phyloP scores from a whole-genome alignment of 2,329 filamentous ascomycete species.

The Periconia sp. region DNA sequence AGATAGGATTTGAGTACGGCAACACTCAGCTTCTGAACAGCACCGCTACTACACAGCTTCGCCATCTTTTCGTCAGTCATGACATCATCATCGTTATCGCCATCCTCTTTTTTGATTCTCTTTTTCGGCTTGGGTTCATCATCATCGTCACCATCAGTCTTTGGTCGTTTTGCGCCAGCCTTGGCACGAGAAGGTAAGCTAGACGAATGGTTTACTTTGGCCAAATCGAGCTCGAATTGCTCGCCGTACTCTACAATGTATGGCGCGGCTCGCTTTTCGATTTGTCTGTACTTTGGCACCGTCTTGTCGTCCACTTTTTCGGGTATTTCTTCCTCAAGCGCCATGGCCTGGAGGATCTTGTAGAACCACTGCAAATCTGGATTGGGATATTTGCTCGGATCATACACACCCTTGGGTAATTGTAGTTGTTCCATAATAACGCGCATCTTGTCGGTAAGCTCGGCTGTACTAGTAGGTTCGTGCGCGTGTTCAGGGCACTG shows the following conservation, averaged over 20 bases:
- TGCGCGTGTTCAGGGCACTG: constrained; percentile 67
- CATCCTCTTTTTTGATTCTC: constrained; percentile 20
- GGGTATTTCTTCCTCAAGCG: constrained; percentile 87
- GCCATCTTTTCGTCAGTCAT: constrained; percentile 50
- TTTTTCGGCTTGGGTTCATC: constrained; percentile 26
- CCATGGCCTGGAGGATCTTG: constrained; percentile 85
- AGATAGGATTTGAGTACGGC: constrained; percentile 37
- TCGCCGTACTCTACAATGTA: constrained; percentile 78
- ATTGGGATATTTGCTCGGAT: constrained; percentile 87
- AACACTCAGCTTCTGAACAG: constrained; percentile 46
- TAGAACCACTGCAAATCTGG: constrained; percentile 97
- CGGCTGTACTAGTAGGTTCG: constrained; percentile 55
- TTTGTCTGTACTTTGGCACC: constrained; percentile 79
- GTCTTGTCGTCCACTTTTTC: constrained; percentile 76
- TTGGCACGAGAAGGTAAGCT: constrained; percentile 48
- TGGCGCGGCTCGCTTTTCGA: constrained; percentile 79
- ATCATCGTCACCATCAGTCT: constrained; percentile 12
- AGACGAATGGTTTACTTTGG: constrained; percentile 38
- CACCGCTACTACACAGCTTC: constrained; percentile 45
- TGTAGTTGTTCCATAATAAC: constrained; percentile 82
- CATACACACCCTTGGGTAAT: constrained; percentile 81
- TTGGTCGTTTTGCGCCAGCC: constrained; percentile 46
- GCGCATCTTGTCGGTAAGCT: constrained; percentile 79
- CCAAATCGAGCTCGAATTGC: constrained; percentile 63
- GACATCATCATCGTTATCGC: constrained; percentile 21